A percentile compares a stretch with the other conserved stretches of the same genome.
These are phyloP conservation scores for Ammopiptanthus mongolicus DNA, from an alignment of 306 rosid genomes.

Conservation along the genomic window DNA sequence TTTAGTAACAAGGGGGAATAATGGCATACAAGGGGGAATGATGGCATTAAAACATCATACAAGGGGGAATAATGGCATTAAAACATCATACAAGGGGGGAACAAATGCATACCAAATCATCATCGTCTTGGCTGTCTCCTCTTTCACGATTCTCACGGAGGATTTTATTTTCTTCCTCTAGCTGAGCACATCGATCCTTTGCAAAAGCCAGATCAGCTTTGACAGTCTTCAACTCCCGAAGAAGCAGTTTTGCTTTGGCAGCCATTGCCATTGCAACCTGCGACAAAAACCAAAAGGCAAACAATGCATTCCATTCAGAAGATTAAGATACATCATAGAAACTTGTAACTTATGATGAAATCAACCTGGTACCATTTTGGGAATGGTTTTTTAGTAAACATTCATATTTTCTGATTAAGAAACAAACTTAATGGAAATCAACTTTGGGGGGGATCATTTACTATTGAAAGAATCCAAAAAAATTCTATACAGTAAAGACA, in stretches of 20 bases:
- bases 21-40: too few relatives aligned
- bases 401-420: background rate
- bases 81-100: background rate
- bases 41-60: background rate
- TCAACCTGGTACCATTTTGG: background rate
- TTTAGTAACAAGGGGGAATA: background rate
- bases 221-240: constrained; percentile 95
- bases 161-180: constrained; percentile 89
- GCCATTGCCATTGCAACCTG: constrained; percentile 99
- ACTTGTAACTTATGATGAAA: background rate
- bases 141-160: constrained; percentile 88
- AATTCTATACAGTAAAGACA: background rate
- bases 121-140: constrained; percentile 83
- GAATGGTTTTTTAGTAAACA: background rate
- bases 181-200: constrained; percentile 95
- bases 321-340: background rate
- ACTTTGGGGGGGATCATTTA: background rate
- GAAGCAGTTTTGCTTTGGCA: constrained; percentile 95
- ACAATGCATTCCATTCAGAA: constrained; percentile 29
- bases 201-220: constrained; percentile 98
- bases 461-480: background rate
- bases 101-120: constrained; percentile 71
- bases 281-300: constrained; percentile 25
- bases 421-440: background rate
- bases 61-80: background rate